A percentile compares a stretch with the other conserved stretches of the same genome.
phyloP scores from a whole-genome alignment of 2,329 filamentous ascomycete genomes.

The Bipolaris zeicola region DNA sequence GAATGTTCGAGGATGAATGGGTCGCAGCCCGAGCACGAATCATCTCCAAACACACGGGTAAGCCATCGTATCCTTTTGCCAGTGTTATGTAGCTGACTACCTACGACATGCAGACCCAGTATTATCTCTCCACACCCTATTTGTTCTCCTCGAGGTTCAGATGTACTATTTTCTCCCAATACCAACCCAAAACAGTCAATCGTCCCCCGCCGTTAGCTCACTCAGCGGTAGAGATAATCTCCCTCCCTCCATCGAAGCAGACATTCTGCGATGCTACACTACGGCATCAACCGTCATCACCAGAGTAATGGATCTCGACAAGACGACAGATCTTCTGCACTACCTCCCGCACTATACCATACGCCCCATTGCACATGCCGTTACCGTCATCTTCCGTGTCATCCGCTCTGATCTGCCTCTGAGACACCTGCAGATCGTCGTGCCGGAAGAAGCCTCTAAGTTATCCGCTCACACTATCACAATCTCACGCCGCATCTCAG shows the following conservation, averaged over 20 bases:
- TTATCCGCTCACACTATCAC: neutral
- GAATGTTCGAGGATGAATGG: neutral
- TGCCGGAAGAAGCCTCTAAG: neutral
- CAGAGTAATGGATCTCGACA: neutral
- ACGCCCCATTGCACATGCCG: neutral
- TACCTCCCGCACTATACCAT: neutral
- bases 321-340: neutral
- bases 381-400: neutral
- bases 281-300: neutral
- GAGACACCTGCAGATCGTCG: neutral
- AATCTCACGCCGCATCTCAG: neutral
- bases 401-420: neutral
- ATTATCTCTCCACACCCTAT: neutral
- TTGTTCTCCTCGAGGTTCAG: neutral
- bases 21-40: neutral
- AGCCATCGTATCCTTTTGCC: neutral
- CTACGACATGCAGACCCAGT: neutral
- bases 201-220: neutral
- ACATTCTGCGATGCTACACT: neutral
- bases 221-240: neutral
- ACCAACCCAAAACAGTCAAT: neutral
- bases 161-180: neutral
- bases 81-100: neutral
- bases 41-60: neutral
- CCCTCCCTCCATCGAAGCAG: neutral